Percentiles rank a stretch among this genome's conserved stretches.
phyloP scores from a whole-genome alignment of 106 monocot species.

The Dactylorhiza incarnata region DNA sequence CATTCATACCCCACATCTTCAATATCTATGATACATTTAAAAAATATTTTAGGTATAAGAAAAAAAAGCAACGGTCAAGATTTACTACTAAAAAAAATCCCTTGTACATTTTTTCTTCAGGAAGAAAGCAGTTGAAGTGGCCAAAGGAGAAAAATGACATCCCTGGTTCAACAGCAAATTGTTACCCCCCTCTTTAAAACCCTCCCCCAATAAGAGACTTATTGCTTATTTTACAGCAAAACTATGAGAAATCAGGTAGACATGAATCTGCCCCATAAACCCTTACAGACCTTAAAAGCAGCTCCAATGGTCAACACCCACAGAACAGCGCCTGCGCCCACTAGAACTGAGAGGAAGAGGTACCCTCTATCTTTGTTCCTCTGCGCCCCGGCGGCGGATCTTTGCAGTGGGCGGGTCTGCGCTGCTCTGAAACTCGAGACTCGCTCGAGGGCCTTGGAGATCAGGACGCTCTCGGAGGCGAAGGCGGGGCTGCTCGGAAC shows the following conservation, averaged over 20 bases:
- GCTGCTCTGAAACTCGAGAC: conserved; percentile 66
- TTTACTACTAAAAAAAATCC: not conserved
- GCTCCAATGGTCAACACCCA: conserved; percentile 59
- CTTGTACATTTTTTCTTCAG: not conserved
- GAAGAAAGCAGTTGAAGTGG: not conserved
- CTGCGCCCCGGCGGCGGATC: not conserved
- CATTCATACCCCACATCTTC: too few species aligned
- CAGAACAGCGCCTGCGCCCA: conserved; percentile 49
- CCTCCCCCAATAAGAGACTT: not conserved
- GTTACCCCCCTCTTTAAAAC: not conserved
- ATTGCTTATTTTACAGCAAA: conserved; percentile 7
- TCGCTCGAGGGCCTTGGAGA: conserved; percentile 52
- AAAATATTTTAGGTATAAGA: not conserved
- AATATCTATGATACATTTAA: too few species aligned
- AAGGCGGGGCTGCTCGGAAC: conserved; percentile 78
- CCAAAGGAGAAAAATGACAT: not conserved
- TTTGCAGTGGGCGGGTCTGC: conserved; percentile 4
- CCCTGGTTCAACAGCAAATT: not conserved
- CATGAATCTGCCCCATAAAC: conserved; percentile 36
- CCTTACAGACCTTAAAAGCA: conserved; percentile 35
- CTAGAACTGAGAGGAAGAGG: conserved; percentile 68
- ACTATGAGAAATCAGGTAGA: not conserved
- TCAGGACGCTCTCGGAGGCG: conserved; percentile 56
- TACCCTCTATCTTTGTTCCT: conserved; percentile 25
- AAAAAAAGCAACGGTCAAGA: too few species aligned